A percentile compares a stretch with the other conserved stretches of the same genome.
phyloP scores from a whole-genome alignment of 1,284 basidiomycete genomes.

The Kwoniella shivajii region DNA sequence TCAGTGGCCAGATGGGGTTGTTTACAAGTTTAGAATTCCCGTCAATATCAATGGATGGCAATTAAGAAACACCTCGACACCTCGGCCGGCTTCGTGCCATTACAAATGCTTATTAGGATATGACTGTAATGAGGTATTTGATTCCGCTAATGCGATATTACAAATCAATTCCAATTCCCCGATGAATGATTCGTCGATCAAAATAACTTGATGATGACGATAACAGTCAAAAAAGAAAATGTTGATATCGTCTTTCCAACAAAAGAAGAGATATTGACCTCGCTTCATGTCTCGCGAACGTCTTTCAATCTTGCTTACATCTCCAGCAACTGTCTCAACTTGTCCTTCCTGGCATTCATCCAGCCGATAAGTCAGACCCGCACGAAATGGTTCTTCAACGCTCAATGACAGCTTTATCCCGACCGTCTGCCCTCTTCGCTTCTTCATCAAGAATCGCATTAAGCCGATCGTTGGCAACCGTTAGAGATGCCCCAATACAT shows the following conservation, averaged over 20 bases:
- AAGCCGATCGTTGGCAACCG: constrained; percentile 22
- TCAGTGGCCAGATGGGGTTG: too few relatives aligned
- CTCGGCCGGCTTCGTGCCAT: too few relatives aligned
- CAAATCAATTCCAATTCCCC: not conserved
- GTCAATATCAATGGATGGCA: too few relatives aligned
- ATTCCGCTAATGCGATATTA: constrained; percentile 7
- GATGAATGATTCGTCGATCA: constrained; percentile 13
- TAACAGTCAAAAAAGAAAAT: too few relatives aligned
- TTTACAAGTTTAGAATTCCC: too few relatives aligned
- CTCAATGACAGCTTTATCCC: constrained; percentile 7
- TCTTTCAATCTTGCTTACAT: not conserved
- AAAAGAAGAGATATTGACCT: too few relatives aligned
- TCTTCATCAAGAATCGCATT: constrained; percentile 5
- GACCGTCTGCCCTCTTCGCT: not conserved
- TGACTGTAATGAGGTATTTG: constrained; percentile 1
- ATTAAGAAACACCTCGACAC: too few relatives aligned
- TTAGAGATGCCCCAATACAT: constrained; percentile 13
- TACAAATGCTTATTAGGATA: constrained; percentile 1
- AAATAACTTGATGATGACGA: too few relatives aligned
- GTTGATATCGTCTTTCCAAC: too few relatives aligned
- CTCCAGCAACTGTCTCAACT: not conserved
- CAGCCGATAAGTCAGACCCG: not conserved
- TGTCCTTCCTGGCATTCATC: not conserved
- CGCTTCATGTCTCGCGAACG: too few relatives aligned
- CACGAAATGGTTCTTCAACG: constrained; percentile 6